phyloP scores from a whole-genome alignment of 176 grass and related monocot species.

The Oryza australiensis region DNA sequence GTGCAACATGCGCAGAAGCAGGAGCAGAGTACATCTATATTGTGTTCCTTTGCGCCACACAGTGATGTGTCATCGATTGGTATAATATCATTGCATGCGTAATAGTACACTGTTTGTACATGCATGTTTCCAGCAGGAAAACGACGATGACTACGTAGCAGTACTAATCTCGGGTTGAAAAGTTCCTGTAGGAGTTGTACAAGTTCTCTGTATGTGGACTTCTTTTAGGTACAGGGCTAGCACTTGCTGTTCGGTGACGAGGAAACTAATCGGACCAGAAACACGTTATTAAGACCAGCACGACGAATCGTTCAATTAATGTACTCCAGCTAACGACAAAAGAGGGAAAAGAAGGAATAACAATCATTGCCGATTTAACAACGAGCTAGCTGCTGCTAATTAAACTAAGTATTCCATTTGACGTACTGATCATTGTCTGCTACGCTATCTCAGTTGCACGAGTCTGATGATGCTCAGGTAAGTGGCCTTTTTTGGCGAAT shows the following conservation, averaged over 20 bases:
- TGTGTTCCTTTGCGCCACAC: background rate
- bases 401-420: background rate
- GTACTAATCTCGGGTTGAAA: background rate
- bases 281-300: constrained; percentile 20
- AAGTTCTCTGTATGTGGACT: background rate
- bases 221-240: background rate
- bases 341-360: background rate
- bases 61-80: constrained; percentile 8
- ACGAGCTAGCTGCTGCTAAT: background rate
- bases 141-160: background rate
- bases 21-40: background rate
- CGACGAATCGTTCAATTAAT: background rate
- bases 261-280: constrained; percentile 27
- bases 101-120: background rate
- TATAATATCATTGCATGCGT: constrained; percentile 15
- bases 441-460: background rate
- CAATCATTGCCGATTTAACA: constrained; percentile 32
- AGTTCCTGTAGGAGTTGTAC: background rate
- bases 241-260: constrained; percentile 33
- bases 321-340: constrained; percentile 11
- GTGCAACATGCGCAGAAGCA: too few relatives aligned
- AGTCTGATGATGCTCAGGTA: background rate
- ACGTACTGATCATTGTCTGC: background rate
- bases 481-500: background rate
- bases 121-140: constrained; percentile 28